These are phyloP conservation scores for Wickerhamiella dianesei DNA, from an alignment of 805 yeast genomes.

Conservation along the genomic window DNA sequence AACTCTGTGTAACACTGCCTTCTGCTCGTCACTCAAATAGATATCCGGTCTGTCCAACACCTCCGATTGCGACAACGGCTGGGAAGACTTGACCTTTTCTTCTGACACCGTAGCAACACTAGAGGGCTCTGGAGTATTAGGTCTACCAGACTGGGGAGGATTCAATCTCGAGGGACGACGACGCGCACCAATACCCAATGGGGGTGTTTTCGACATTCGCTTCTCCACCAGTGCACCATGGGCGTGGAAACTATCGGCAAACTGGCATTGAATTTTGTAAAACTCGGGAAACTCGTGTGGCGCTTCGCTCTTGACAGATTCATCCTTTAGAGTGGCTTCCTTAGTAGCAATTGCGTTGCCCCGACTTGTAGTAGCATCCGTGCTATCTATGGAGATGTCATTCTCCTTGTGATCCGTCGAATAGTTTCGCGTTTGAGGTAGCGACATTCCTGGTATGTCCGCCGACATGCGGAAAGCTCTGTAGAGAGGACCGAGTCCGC, in stretches of 20 bases:
- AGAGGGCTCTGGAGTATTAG: background rate
- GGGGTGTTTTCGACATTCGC: background rate
- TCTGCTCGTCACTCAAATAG: conserved; percentile 35
- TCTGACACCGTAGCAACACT: too few species aligned
- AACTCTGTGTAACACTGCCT: conserved; percentile 47
- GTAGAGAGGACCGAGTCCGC: background rate
- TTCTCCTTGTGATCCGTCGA: background rate
- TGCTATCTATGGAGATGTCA: background rate
- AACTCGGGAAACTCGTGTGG: background rate
- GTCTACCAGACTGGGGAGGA: too few species aligned
- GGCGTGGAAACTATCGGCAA: background rate
- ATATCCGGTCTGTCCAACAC: background rate
- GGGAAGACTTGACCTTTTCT: too few species aligned
- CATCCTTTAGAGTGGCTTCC: background rate
- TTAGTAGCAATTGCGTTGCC: background rate
- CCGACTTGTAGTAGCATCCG: background rate
- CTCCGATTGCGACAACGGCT: background rate
- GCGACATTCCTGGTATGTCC: background rate
- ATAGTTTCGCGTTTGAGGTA: background rate
- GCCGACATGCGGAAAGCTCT: background rate
- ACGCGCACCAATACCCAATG: background rate
- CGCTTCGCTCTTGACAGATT: background rate
- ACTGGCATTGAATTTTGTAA: background rate
- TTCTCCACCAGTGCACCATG: background rate
- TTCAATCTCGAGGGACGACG: background rate